A percentile compares a stretch with the other conserved stretches of the same genome.
Conservation (phyloP, 2,329 filamentous ascomycete genomes). For the Ciborinia camelliae region DNA sequence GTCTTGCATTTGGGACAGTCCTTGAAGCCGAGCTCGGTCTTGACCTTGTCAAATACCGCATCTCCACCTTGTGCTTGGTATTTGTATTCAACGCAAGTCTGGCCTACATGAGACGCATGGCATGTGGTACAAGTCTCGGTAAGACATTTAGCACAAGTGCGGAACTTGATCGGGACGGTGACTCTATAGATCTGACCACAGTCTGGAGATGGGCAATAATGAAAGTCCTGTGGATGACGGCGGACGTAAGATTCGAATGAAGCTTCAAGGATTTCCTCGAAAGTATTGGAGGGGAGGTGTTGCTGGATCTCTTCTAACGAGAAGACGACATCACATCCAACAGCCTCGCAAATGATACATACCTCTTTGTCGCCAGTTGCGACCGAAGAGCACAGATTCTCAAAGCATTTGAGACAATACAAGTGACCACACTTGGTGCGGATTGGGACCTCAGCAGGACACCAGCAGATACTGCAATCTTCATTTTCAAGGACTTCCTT, state of each 20-base stretch:
- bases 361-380: slow-evolving; percentile 27
- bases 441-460: neutral
- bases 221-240: slow-evolving; percentile 14
- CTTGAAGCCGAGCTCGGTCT: slow-evolving; percentile 40
- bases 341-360: slow-evolving; percentile 18
- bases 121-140: slow-evolving; percentile 23
- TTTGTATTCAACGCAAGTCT: slow-evolving; percentile 25
- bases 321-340: slow-evolving; percentile 17
- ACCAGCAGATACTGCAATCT: neutral
- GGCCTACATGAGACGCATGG: slow-evolving; percentile 21
- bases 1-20: slow-evolving; percentile 40
- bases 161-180: neutral
- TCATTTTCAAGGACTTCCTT: neutral
- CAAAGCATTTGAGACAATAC: slow-evolving; percentile 46
- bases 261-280: slow-evolving; percentile 21
- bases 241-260: slow-evolving; percentile 22
- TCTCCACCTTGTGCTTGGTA: slow-evolving; percentile 16
- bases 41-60: slow-evolving; percentile 29
- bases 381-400: slow-evolving; percentile 34
- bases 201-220: slow-evolving; percentile 19
- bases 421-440: slow-evolving; percentile 18
- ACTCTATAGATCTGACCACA: slow-evolving; percentile 18
- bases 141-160: slow-evolving; percentile 23
- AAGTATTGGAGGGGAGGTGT: slow-evolving; percentile 12
- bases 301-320: slow-evolving; percentile 20